phyloP scores from a whole-genome alignment of 2,329 filamentous ascomycete species.

The Pseudogymnoascus destructans region DNA sequence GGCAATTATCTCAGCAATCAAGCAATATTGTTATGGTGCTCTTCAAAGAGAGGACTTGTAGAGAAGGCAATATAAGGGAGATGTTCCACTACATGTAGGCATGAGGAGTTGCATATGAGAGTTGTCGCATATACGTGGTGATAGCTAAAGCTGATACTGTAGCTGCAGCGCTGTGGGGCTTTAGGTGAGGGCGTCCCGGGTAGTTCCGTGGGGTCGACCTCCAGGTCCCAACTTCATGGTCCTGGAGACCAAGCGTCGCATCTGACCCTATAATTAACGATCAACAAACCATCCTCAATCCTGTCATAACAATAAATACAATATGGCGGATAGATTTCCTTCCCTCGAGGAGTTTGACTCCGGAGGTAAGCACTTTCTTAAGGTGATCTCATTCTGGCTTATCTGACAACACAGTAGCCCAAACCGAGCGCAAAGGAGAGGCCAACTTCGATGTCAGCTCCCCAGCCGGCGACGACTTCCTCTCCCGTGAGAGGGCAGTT shows the following conservation, averaged over 20 bases:
- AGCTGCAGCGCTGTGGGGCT: conserved; percentile 5
- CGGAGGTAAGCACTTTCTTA: conserved; percentile 29
- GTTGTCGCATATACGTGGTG: conserved; percentile 4
- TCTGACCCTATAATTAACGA: not conserved
- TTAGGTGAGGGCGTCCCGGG: conserved; percentile 2
- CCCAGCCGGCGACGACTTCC: conserved; percentile 65
- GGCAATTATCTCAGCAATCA: conserved; percentile 6
- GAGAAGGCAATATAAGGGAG: not conserved
- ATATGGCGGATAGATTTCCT: conserved; percentile 46
- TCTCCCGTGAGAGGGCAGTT: conserved; percentile 77
- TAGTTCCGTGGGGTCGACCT: conserved; percentile 4
- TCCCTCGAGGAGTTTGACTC: conserved; percentile 47
- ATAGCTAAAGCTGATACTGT: conserved; percentile 6
- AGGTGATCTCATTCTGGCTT: not conserved
- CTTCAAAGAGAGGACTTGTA: not conserved
- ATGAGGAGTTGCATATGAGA: conserved; percentile 2
- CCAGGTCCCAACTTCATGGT: conserved; percentile 8
- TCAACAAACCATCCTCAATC: conserved; percentile 7
- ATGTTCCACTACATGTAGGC: conserved; percentile 1
- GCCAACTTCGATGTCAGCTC: conserved; percentile 38
- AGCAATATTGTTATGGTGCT: not conserved
- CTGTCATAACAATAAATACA: conserved; percentile 16
- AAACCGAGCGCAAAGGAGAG: conserved; percentile 48
- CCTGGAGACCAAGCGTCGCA: conserved; percentile 2
- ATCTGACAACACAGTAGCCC: conserved; percentile 37